Evolutionary conservation across 2,329 filamentous ascomycete genomes (phyloP), one percentile per base, ranked within the genome.

Genomic region (Claviceps spartinae): DNA sequence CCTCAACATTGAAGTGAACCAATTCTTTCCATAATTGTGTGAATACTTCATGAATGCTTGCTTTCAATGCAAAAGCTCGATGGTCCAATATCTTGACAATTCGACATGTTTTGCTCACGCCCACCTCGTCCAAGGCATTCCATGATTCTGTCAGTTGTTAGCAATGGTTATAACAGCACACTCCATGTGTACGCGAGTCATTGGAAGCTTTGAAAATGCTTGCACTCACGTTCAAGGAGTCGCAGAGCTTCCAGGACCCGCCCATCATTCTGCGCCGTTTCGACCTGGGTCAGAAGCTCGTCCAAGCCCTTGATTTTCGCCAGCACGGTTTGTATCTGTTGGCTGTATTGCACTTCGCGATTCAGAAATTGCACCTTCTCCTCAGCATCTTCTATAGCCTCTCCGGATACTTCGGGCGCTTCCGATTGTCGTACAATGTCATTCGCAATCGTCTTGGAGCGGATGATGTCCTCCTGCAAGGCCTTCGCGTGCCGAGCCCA

Each of bases 401-500:
- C 71, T 3, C 78, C 79, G 0, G 75, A 76, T 1, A 74, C 67
- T 48, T 72, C 72, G 1, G 77, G 77, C 2, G 74, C 79, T 61
- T 91, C 85, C 50, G 89, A 83, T 60, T 88, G 80, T 45, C 82
- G 78, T 5, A 91, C 78, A 54, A 97, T 94, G 53, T 89, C 82
- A 61, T 83, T 83, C 22, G 91, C 89, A 38, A 89, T 82, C 16
- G 79, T 77, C 61, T 88, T 84, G 24, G 88, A 91, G 47, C 81
- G 79, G 60, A 87, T 81, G 57, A 96, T 91, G 63, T 96, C 91
- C 55, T 83, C 79, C 65, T 95, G 88, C 7, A 96, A 78, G 50
- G 83, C 81, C 67, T 88, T 88, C 47, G 90, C 88, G 65, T 93
- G 88, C 49, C 76, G 71, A 52, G 94, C 86, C 91, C 91, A 97